Evolutionary conservation across 345 rosid genomes (phyloP), one percentile per base, ranked within the genome.

Genomic region (Gossypium stocksii): DNA sequence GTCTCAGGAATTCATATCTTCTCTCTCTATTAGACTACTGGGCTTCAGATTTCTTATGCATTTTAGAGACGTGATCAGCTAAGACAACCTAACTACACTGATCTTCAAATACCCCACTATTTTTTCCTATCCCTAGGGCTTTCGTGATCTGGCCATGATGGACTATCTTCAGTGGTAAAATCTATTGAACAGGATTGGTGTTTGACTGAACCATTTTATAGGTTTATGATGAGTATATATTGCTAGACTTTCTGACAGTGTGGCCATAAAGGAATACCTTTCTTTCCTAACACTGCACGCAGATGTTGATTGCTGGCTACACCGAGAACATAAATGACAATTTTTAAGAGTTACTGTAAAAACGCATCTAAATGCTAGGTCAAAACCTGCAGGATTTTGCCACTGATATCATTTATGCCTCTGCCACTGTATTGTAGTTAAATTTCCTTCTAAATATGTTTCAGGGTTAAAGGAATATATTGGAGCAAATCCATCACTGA

Each of bases 391-490:
- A 1, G 41, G 52, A 6, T 57, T 57, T 71, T 56, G 49, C 57
- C 11, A 44, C 15, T 41, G 52, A 14, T 73, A 61, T 73, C 12
- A 60, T 45, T n/a, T 73, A 19, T 48, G 29, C 17, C 25, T 17
- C 15, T 4, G 44, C 7, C 11, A 46, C 23, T 61, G 25, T 41
- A 43, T 20, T 57, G 75, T 23, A 48, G 19, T 48, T 60, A 23
- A 45, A 56, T 23, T 22, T 73, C 66, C 63, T 60, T 57, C 45
- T 68, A 41, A 52, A 72, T 70, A 54, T 75, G 74, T 78, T 82
- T 77, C 89, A 93, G 99, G 98, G 83, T 83, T 95, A 78, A 95
- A 93, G 80, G 98, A 95, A 83, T 95, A 89, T 80, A 80, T 95
- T 63, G 93, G 90, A 82, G 99, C 99, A 78, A 95, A 89, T 81